These are phyloP conservation scores for Lycium barbarum DNA, from an alignment of 257 asterid genomes.

Conservation along the genomic window DNA sequence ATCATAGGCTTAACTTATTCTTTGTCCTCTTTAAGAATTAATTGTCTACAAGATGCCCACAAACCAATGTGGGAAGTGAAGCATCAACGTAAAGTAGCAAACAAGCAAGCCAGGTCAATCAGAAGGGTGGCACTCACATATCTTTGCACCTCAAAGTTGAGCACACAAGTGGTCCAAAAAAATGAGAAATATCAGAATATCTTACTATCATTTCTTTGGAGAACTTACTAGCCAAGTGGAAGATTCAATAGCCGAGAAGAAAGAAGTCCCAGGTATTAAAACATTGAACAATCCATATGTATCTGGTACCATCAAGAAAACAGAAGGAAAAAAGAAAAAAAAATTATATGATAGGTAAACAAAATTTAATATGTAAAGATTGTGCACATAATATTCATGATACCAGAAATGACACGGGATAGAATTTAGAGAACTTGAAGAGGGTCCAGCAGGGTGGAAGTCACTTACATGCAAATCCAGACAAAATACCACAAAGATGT, in stretches of 20 bases:
- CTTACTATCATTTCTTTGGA: slow-evolving; percentile 2
- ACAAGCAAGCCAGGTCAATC: not conserved
- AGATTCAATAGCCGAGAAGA: slow-evolving; percentile 51
- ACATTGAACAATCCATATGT: slow-evolving; percentile 49
- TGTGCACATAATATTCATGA: not conserved
- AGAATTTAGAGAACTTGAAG: slow-evolving; percentile 7
- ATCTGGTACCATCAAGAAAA: slow-evolving; percentile 42
- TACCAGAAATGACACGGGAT: not conserved
- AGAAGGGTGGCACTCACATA: not conserved
- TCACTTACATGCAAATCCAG: slow-evolving; percentile 70
- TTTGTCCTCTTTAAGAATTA: slow-evolving; percentile 20
- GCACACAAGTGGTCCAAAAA: slow-evolving; percentile 4
- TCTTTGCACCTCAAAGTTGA: not conserved
- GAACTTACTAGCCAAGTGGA: slow-evolving; percentile 53
- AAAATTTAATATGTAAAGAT: not conserved
- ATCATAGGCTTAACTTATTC: not conserved
- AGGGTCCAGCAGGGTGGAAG: not conserved
- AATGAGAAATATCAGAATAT: not conserved
- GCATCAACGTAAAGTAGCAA: not conserved
- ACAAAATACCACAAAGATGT: slow-evolving; percentile 65
- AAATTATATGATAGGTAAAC: not conserved
- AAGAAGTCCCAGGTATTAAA: slow-evolving; percentile 50
- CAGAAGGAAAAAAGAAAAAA: not conserved
- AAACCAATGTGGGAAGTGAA: not conserved
- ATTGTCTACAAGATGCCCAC: slow-evolving; percentile 4